phyloP scores from a whole-genome alignment of 2,329 filamentous ascomycete genomes.

The Lachnum nothofagi region DNA sequence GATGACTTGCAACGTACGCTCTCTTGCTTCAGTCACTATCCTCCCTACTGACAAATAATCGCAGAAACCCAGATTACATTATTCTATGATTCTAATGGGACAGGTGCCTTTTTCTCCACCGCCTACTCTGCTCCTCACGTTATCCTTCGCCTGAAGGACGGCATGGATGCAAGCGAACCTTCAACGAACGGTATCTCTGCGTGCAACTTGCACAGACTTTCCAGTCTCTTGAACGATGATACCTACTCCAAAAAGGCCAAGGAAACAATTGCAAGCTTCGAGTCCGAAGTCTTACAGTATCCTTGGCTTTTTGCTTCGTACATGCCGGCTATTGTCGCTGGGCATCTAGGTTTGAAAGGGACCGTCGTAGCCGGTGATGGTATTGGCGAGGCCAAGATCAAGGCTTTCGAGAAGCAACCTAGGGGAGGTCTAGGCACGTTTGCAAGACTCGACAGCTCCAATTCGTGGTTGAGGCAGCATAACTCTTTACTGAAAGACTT shows the following conservation, averaged over 20 bases:
- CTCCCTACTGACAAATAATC: slow-evolving; percentile 15
- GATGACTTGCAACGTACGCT: slow-evolving; percentile 67
- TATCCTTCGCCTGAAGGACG: slow-evolving; percentile 85
- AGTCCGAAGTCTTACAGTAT: slow-evolving; percentile 86
- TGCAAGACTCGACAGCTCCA: slow-evolving; percentile 21
- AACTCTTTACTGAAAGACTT: slow-evolving; percentile 39
- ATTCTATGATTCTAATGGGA: slow-evolving; percentile 63
- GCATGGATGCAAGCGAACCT: slow-evolving; percentile 87
- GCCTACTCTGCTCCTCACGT: slow-evolving; percentile 57
- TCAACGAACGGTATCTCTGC: slow-evolving; percentile 86
- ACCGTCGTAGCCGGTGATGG: slow-evolving; percentile 43
- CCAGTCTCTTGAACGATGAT: slow-evolving; percentile 61
- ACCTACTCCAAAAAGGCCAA: slow-evolving; percentile 60
- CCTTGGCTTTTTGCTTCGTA: slow-evolving; percentile 86
- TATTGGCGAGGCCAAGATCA: slow-evolving; percentile 27
- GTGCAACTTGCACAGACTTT: slow-evolving; percentile 78
- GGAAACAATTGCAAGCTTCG: slow-evolving; percentile 77
- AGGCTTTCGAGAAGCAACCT: slow-evolving; percentile 30
- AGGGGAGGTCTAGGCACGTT: slow-evolving; percentile 27
- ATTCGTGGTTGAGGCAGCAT: slow-evolving; percentile 45
- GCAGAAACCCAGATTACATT: slow-evolving; percentile 66
- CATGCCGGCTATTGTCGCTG: slow-evolving; percentile 68
- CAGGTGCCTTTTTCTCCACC: slow-evolving; percentile 68
- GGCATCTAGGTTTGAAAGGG: slow-evolving; percentile 60
- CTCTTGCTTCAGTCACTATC: not conserved